Percentiles rank a stretch among this genome's conserved stretches.
Conservation (phyloP, 306 rosid genomes). For the Quercus gilva region DNA sequence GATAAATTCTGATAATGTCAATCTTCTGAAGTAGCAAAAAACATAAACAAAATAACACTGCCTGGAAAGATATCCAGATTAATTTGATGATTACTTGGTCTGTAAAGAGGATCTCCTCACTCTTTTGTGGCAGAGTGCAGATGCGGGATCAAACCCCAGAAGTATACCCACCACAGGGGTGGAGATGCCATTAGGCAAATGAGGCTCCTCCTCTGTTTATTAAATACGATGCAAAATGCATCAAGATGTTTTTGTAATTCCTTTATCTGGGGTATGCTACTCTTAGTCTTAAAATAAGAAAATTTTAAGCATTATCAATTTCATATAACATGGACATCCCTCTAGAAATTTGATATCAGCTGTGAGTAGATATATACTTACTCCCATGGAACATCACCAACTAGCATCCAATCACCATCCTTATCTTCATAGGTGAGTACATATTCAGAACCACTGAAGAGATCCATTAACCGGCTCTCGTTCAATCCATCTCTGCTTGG, state of each 20-base stretch:
- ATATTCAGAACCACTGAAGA: constrained; percentile 90
- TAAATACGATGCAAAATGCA: not conserved
- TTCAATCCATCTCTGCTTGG: constrained; percentile 56
- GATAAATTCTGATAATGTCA: not conserved
- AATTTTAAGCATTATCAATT: not conserved
- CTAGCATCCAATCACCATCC: constrained; percentile 98
- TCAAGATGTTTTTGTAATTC: not conserved
- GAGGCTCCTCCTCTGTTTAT: not conserved
- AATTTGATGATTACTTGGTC: not conserved
- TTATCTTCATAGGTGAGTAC: constrained; percentile 96
- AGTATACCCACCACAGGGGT: no score
- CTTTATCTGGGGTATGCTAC: not conserved
- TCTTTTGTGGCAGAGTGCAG: no score
- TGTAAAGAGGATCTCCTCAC: not conserved
- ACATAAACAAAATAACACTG: not conserved
- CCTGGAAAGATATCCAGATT: not conserved
- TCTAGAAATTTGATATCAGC: not conserved
- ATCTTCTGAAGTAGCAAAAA: not conserved
- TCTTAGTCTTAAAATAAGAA: not conserved
- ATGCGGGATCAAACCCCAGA: no score
- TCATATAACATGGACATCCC: not conserved
- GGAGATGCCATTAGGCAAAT: no score
- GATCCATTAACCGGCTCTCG: constrained; percentile 81
- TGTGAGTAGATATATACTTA: constrained; percentile 43
- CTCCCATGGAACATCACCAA: constrained; percentile 99